A percentile compares a stretch with the other conserved stretches of the same genome.
Conservation (phyloP, 768 basidiomycete genomes). For the Tricholoma flavovirens region DNA sequence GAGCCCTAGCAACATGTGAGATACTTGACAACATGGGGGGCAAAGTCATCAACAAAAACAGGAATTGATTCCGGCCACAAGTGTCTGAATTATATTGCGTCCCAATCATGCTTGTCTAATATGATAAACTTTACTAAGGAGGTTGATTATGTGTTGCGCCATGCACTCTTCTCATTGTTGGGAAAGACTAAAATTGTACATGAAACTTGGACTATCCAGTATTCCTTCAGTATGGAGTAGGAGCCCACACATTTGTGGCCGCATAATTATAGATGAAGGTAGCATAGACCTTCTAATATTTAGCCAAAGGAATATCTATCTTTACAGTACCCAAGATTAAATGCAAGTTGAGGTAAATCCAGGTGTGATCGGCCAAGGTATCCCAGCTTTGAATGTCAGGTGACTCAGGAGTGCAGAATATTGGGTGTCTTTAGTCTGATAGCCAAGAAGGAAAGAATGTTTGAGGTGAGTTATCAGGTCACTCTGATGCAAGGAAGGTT, state of each 20-base stretch:
- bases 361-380: slow-evolving; percentile 83
- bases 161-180: slow-evolving; percentile 85
- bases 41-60: slow-evolving; percentile 80
- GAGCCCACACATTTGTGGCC: slow-evolving; percentile 55
- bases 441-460: slow-evolving; percentile 88
- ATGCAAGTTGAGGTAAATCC: slow-evolving; percentile 89
- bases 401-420: slow-evolving; percentile 80
- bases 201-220: no score
- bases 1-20: slow-evolving; percentile 77
- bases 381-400: slow-evolving; percentile 92
- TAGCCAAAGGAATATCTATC: slow-evolving; percentile 30
- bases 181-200: no score
- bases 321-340: slow-evolving; percentile 69
- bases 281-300: slow-evolving; percentile 36
- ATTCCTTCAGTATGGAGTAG: no score
- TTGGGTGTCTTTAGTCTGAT: slow-evolving; percentile 79
- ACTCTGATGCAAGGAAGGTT: slow-evolving; percentile 77
- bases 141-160: slow-evolving; percentile 81
- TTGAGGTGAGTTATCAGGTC: slow-evolving; percentile 93
- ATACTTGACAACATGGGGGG: slow-evolving; percentile 96
- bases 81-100: slow-evolving; percentile 88
- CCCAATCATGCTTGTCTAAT: slow-evolving; percentile 81
- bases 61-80: slow-evolving; percentile 79
- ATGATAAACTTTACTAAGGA: slow-evolving; percentile 93
- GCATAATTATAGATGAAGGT: slow-evolving; percentile 29